Conservation (phyloP, 2,329 filamentous ascomycete genomes). For the Fonsecaea multimorphosa region DNA sequence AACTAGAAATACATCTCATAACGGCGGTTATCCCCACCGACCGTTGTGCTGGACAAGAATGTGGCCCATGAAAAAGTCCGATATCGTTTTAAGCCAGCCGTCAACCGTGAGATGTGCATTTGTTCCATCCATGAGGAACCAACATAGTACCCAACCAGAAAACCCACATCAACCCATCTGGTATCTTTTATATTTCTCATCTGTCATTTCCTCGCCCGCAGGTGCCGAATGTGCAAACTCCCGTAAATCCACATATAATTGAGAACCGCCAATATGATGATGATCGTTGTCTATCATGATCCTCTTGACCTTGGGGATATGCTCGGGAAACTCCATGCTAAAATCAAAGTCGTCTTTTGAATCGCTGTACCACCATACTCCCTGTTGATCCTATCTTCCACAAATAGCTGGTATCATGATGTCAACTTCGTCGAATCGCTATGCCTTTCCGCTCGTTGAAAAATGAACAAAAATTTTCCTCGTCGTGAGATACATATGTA, state of each 20-base stretch:
- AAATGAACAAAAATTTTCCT: constrained; percentile 31
- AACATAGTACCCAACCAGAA: constrained; percentile 30
- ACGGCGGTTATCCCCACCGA: constrained; percentile 28
- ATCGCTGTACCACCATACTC: constrained; percentile 40
- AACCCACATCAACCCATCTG: constrained; percentile 29
- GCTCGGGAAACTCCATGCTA: constrained; percentile 39
- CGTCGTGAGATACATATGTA: constrained; percentile 37
- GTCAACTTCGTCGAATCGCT: constrained; percentile 40
- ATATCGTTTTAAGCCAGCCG: constrained; percentile 34
- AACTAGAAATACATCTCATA: constrained; percentile 38
- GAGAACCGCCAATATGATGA: constrained; percentile 32
- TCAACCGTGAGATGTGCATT: constrained; percentile 35
- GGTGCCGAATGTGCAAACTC: constrained; percentile 31
- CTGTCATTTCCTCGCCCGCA: constrained; percentile 21
- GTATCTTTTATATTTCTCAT: constrained; percentile 33
- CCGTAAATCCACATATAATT: constrained; percentile 22
- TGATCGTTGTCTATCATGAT: constrained; percentile 37
- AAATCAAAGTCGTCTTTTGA: constrained; percentile 31
- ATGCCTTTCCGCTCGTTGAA: constrained; percentile 37
- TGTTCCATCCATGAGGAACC: constrained; percentile 26
- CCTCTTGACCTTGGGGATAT: constrained; percentile 29
- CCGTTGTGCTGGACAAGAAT: constrained; percentile 24
- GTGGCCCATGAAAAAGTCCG: constrained; percentile 22
- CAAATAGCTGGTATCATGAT: constrained; percentile 40
- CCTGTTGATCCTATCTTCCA: constrained; percentile 30